Evolutionary conservation across 2,329 filamentous ascomycete genomes (phyloP).

Genomic region (Apiospora sp.): DNA sequence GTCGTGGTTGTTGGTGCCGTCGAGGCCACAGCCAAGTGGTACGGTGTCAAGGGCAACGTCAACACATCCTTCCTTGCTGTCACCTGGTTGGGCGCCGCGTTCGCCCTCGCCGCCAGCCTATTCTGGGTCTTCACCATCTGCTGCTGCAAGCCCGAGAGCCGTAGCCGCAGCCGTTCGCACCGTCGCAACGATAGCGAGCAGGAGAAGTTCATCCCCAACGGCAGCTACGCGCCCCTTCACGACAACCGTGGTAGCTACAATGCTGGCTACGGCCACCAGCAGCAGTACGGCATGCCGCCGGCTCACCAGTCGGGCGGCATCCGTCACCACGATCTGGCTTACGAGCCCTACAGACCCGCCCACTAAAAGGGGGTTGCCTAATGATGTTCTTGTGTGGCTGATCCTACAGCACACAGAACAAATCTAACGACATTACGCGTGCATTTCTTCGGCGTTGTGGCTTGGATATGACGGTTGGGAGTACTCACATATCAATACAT

Average conservation of each 20-base stretch:
- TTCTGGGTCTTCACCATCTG: slow-evolving; percentile 95
- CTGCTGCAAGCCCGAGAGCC: slow-evolving; percentile 79
- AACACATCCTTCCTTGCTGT: slow-evolving; percentile 74
- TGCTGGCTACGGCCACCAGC: slow-evolving; percentile 35
- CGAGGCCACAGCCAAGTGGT: slow-evolving; percentile 71
- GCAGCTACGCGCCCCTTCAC: slow-evolving; percentile 55
- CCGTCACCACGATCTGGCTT: slow-evolving; percentile 62
- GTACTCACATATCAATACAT: not conserved
- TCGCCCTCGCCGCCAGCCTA: slow-evolving; percentile 76
- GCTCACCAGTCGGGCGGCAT: slow-evolving; percentile 49
- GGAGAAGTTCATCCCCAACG: slow-evolving; percentile 61
- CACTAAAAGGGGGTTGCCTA: not conserved
- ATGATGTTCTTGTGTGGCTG: not conserved
- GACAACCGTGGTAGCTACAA: slow-evolving; percentile 39
- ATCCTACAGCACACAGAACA: not conserved
- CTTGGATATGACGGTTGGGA: slow-evolving; percentile 1
- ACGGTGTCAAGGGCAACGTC: slow-evolving; percentile 73
- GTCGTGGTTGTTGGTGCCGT: slow-evolving; percentile 73
- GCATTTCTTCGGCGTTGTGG: slow-evolving; percentile 19
- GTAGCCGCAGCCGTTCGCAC: slow-evolving; percentile 34
- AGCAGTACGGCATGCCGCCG: slow-evolving; percentile 49
- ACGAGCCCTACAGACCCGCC: slow-evolving; percentile 63
- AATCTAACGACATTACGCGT: slow-evolving; percentile 8
- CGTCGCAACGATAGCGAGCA: slow-evolving; percentile 50
- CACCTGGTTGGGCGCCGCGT: slow-evolving; percentile 82